Conservation (phyloP, 805 yeast species). For the Kurtzmaniella cleridarum region DNA sequence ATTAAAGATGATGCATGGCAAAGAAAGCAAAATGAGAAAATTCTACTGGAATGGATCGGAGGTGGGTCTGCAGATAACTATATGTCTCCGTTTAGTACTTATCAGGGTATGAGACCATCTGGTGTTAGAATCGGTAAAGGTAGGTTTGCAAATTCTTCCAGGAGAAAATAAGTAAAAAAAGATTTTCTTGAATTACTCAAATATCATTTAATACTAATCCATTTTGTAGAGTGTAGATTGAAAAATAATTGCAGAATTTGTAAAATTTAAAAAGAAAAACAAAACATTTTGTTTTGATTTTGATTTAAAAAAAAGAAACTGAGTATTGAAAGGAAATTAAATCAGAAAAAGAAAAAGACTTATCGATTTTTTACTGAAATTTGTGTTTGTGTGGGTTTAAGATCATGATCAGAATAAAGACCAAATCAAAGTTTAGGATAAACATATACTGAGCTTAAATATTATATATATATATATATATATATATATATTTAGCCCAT, state of each 20-base stretch:
- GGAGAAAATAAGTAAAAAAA: constrained; percentile 10
- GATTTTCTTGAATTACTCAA: too few species aligned
- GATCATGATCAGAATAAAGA: too few species aligned
- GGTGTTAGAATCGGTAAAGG: constrained; percentile 85
- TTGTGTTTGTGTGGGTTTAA: too few species aligned
- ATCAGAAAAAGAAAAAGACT: neutral
- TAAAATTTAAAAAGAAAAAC: too few species aligned
- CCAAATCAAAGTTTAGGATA: too few species aligned
- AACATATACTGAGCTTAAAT: too few species aligned
- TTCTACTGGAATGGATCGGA: constrained; percentile 84
- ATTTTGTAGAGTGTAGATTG: too few species aligned
- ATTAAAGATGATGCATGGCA: constrained; percentile 85
- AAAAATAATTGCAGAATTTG: too few species aligned
- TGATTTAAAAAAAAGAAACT: neutral
- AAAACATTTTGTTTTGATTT: too few species aligned
- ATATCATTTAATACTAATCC: too few species aligned
- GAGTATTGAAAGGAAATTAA: neutral
- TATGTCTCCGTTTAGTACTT: constrained; percentile 70
- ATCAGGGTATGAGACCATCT: constrained; percentile 41
- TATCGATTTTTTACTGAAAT: neutral
- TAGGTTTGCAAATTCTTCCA: constrained; percentile 68
- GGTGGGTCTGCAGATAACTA: constrained; percentile 89
- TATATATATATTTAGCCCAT: too few species aligned
- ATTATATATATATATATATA: too few species aligned
- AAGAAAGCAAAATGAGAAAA: constrained; percentile 78